Percentiles rank a stretch among this genome's conserved stretches.
phyloP scores from a whole-genome alignment of 768 basidiomycete species.

The Obba rivulosa region DNA sequence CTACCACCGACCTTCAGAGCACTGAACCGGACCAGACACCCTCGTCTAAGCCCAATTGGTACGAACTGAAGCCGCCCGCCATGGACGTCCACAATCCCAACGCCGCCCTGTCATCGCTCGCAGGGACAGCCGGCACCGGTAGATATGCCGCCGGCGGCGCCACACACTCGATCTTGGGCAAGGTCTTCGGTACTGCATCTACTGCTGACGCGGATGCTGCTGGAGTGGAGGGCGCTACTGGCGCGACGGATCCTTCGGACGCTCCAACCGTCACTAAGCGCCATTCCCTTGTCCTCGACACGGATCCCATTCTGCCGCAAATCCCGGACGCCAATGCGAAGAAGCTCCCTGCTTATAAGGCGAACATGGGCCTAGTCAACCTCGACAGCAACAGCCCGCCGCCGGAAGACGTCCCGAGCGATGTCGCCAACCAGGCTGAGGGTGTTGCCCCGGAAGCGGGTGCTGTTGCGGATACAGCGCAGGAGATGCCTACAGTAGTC shows the following conservation, averaged over 20 bases:
- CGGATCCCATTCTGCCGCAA: not conserved
- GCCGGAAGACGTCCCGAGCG: not conserved
- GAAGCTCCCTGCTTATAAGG: not conserved
- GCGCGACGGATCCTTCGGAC: slow-evolving; percentile 1
- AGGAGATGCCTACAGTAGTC: no score
- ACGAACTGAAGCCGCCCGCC: no score
- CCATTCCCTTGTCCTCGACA: slow-evolving; percentile 1
- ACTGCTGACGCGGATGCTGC: not conserved
- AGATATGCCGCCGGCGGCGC: not conserved
- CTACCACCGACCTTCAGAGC: not conserved
- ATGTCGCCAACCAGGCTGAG: no score
- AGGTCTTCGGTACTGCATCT: not conserved
- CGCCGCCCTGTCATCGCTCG: not conserved
- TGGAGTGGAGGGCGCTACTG: not conserved
- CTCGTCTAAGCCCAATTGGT: not conserved
- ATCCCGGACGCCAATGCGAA: not conserved
- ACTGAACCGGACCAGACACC: not conserved
- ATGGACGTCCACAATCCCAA: not conserved
- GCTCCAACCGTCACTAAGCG: not conserved
- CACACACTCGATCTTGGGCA: not conserved
- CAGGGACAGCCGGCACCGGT: not conserved
- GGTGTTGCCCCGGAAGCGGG: no score
- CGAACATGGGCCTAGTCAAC: slow-evolving; percentile 20
- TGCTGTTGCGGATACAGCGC: no score
- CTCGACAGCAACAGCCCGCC: slow-evolving; percentile 22